Base-by-base conservation (phyloP, 176 grass and related monocot genomes). In the Ampelocalamus luodianensis region DNA sequence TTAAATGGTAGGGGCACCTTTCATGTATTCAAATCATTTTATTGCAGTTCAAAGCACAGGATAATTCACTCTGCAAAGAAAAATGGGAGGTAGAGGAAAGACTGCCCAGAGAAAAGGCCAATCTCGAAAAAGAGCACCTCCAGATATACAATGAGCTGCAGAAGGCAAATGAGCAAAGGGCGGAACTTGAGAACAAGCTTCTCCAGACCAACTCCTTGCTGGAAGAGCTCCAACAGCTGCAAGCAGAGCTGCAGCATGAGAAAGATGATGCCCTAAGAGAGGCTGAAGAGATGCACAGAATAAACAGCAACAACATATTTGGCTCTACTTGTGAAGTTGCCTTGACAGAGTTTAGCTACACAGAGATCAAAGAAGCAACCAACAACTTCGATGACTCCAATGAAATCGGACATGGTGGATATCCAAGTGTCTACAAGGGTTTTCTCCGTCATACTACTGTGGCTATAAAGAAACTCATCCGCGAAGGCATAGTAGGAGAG, bases 331-430 rank as follows among this genome's bases (percentile, higher is more conserved):
- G 54, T 85, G 60, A 79, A 16, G 65, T 84, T 65, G 76, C 32
- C 58, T 85, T 89, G 65, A 80, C 78, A 56, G 83, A 94, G 44
- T 97, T 97, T 74, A 85, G 86, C 48, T 89, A 83, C 55, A 43
- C 13, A 3, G 94, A 97, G 72, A 69, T 91, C 40, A 60, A 85
- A 76, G 78, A 94, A 83, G 92, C 92, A 65, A 92, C 92, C 18
- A 48, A 85, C 8, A 51, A 94, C 69, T 97, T 97, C n/a, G 72
- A 92, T 61, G 75, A 44, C 1, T 90, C 45, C 20, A 67, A 61
- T 58, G 86, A 80, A 75, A 97, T 97, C 64, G 94, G 94, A 42
- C 75, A 92, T 26, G 90, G 94, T 61, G 92, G 92, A 79, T 92
- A 85, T 78, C 92, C 83, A 82, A 81, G 70, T 20, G 94, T 97